A percentile compares a stretch with the other conserved stretches of the same genome.
phyloP scores from a whole-genome alignment of 1,284 basidiomycete species.

The Xanthoconium separans region DNA sequence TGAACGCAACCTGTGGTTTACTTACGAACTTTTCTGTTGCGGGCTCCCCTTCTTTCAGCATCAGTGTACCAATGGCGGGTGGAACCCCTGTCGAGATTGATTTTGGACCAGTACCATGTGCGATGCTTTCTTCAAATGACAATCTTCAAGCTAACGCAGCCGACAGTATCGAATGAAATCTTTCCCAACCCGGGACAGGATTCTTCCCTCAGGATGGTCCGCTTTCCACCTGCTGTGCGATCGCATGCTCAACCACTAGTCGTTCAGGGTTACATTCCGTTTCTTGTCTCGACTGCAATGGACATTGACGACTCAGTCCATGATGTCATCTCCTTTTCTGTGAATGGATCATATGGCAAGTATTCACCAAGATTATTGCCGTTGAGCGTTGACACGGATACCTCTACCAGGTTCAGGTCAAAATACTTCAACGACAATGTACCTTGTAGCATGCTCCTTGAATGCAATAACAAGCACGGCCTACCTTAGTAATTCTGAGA shows the following conservation, averaged over 20 bases:
- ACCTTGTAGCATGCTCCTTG: background rate
- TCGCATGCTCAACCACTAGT: background rate
- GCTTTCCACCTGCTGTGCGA: background rate
- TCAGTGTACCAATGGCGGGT: too few relatives aligned
- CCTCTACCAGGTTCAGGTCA: background rate
- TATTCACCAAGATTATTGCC: too few relatives aligned
- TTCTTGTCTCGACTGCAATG: background rate
- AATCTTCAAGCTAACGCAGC: too few relatives aligned
- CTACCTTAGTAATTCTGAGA: background rate
- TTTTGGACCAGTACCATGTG: too few relatives aligned
- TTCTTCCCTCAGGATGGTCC: too few relatives aligned
- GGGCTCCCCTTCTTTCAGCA: too few relatives aligned
- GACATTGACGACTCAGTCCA: background rate
- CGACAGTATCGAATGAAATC: too few relatives aligned
- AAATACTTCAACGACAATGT: background rate
- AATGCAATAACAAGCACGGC: background rate
- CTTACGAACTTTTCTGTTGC: too few relatives aligned
- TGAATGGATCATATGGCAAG: background rate
- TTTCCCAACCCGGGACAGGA: too few relatives aligned
- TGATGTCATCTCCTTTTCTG: background rate
- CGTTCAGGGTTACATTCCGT: background rate
- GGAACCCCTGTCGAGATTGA: too few relatives aligned
- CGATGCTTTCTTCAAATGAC: too few relatives aligned
- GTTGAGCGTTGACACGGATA: background rate
- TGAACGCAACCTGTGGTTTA: too few relatives aligned